Conservation (phyloP, 2,329 filamentous ascomycete species). For the Geoglossum cookeanum region DNA sequence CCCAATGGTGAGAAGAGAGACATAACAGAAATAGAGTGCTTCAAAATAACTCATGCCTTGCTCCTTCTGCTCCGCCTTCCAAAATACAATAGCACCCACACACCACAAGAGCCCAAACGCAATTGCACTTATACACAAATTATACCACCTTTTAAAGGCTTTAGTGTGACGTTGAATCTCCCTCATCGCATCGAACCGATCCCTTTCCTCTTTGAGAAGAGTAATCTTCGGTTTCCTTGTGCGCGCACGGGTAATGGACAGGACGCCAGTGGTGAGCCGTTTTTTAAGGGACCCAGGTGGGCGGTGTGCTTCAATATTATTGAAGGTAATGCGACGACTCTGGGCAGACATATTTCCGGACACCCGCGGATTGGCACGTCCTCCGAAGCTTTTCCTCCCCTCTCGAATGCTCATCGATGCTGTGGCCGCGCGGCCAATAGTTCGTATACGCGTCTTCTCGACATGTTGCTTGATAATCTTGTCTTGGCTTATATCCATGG, state of each 20-base stretch:
- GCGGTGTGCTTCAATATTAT: background rate
- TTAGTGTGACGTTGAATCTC: constrained; percentile 50
- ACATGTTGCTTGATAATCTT: constrained; percentile 43
- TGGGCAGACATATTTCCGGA: constrained; percentile 13
- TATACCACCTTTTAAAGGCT: constrained; percentile 52
- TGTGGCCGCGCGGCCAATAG: constrained; percentile 34
- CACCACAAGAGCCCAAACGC: constrained; percentile 65
- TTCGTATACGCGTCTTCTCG: constrained; percentile 32
- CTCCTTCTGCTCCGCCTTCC: constrained; percentile 32
- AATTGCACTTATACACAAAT: constrained; percentile 45
- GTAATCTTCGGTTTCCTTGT: constrained; percentile 18
- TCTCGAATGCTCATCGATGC: constrained; percentile 29
- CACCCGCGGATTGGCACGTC: constrained; percentile 16
- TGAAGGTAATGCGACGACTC: constrained; percentile 2
- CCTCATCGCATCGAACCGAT: constrained; percentile 66
- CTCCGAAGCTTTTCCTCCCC: constrained; percentile 11
- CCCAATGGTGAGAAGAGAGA: constrained; percentile 66
- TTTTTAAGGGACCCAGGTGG: background rate
- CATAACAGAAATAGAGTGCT: constrained; percentile 70
- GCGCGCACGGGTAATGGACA: background rate
- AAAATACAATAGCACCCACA: constrained; percentile 60
- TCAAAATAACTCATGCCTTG: constrained; percentile 55
- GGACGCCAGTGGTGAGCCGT: background rate
- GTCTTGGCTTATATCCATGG: constrained; percentile 36
- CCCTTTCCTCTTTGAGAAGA: constrained; percentile 42